These are phyloP conservation scores for Eucalyptus curtisii DNA, from an alignment of 345 rosid species.

Conservation along the genomic window DNA sequence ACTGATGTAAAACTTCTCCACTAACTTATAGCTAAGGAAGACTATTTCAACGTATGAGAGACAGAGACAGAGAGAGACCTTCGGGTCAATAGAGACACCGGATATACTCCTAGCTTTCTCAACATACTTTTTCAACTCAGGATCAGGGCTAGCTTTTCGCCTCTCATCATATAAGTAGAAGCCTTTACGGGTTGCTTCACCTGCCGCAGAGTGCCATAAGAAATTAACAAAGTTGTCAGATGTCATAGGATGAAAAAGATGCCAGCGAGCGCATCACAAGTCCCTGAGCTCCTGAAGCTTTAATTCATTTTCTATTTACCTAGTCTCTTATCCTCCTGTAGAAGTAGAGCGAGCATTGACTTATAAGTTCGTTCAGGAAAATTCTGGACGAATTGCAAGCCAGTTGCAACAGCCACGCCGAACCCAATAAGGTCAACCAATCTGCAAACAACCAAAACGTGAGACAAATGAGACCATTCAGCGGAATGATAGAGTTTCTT, in stretches of 20 bases:
- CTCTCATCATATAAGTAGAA: conserved; percentile 72
- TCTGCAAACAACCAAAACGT: conserved; percentile 21
- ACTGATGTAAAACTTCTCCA: conserved; percentile 7
- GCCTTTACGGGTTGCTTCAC: conserved; percentile 79
- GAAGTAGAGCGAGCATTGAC: conserved; percentile 69
- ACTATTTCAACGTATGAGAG: neutral
- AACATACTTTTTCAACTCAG: conserved; percentile 61
- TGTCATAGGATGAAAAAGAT: neutral
- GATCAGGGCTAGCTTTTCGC: conserved; percentile 79
- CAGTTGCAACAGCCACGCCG: conserved; percentile 81
- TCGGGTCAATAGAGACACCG: conserved; percentile 55
- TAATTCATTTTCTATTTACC: conserved; percentile 58
- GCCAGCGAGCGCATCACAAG: conserved; percentile 57
- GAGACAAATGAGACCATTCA: neutral
- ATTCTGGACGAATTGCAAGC: conserved; percentile 64
- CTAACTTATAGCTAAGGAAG: neutral
- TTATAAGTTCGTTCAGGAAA: conserved; percentile 74
- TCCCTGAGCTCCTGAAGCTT: conserved; percentile 63
- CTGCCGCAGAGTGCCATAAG: conserved; percentile 9
- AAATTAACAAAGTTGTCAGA: neutral
- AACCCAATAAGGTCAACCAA: conserved; percentile 84
- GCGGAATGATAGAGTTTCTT: neutral
- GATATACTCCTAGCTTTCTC: conserved; percentile 79
- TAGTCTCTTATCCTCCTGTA: conserved; percentile 92
- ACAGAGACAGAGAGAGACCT: conserved; percentile 28